Percentiles rank a stretch among this genome's conserved stretches.
phyloP scores from a whole-genome alignment of 2,329 filamentous ascomycete species.

The Aschersonia sp. region DNA sequence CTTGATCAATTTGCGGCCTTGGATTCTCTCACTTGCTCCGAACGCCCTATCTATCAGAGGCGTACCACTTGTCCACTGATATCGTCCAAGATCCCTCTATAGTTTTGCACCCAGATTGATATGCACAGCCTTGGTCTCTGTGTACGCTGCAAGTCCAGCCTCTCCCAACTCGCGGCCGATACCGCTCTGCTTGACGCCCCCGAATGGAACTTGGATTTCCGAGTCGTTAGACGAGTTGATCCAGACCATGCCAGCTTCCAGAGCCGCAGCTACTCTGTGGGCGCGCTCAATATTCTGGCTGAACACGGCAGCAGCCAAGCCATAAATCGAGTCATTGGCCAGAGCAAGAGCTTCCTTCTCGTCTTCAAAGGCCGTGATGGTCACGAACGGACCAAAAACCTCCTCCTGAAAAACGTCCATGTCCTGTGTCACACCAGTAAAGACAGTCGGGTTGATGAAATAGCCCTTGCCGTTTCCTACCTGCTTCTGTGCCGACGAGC shows the following conservation, averaged over 20 bases:
- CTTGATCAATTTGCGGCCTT: too few species aligned
- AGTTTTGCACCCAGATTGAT: constrained; percentile 17
- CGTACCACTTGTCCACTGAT: not conserved
- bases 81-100: constrained; percentile 5
- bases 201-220: constrained; percentile 28
- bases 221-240: constrained; percentile 32
- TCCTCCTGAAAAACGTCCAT: constrained; percentile 32
- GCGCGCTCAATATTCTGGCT: constrained; percentile 38
- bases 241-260: constrained; percentile 46
- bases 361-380: constrained; percentile 24
- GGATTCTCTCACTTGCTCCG: too few species aligned
- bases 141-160: constrained; percentile 27
- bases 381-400: constrained; percentile 29
- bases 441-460: constrained; percentile 31
- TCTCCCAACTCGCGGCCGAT: constrained; percentile 30
- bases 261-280: constrained; percentile 34
- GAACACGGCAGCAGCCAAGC: constrained; percentile 47
- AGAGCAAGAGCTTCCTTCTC: constrained; percentile 26
- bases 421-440: constrained; percentile 23
- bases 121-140: constrained; percentile 26
- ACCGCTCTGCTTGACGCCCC: constrained; percentile 33
- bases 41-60: too few species aligned
- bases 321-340: constrained; percentile 41
- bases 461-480: constrained; percentile 25
- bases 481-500: constrained; percentile 27